Percentiles rank a stretch among this genome's conserved stretches.
Evolutionary conservation across 2,329 filamentous ascomycete genomes (phyloP).

Genomic region (Ilyonectria mors-panacis): DNA sequence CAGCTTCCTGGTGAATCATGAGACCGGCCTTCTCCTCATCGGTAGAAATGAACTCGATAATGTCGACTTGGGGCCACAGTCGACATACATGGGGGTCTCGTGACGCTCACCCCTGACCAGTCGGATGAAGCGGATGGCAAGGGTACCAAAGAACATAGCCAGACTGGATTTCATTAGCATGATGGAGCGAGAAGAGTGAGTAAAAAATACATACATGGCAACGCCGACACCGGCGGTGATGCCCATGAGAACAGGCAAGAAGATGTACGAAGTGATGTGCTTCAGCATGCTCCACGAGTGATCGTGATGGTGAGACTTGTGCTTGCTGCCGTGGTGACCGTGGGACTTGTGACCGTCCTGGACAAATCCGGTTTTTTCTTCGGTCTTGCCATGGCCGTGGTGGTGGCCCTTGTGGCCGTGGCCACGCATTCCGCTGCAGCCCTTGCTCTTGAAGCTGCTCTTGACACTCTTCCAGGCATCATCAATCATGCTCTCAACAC

Average conservation of each 20-base stretch:
- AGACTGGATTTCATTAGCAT: conserved; percentile 60
- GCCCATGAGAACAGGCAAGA: conserved; percentile 79
- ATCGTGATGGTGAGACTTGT: conserved; percentile 44
- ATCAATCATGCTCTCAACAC: conserved; percentile 57
- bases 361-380: conserved; percentile 26
- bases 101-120: conserved; percentile 54
- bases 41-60: conserved; percentile 52
- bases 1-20: conserved; percentile 57
- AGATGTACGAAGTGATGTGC: conserved; percentile 72
- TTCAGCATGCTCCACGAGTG: conserved; percentile 64
- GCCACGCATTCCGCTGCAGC: conserved; percentile 46
- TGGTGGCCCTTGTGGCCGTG: conserved; percentile 32
- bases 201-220: conserved; percentile 67
- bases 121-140: conserved; percentile 73
- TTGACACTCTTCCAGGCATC: conserved; percentile 48
- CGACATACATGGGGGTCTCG: conserved; percentile 27
- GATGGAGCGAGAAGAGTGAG: not conserved
- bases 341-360: conserved; percentile 35
- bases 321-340: conserved; percentile 46
- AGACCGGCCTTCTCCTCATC: conserved; percentile 67
- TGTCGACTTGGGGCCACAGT: conserved; percentile 51
- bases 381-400: conserved; percentile 38
- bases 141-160: conserved; percentile 76
- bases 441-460: conserved; percentile 43
- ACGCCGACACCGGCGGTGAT: conserved; percentile 77